Base-by-base conservation (phyloP, 495 filamentous ascomycete species). In the Pyrenula massariospora region DNA sequence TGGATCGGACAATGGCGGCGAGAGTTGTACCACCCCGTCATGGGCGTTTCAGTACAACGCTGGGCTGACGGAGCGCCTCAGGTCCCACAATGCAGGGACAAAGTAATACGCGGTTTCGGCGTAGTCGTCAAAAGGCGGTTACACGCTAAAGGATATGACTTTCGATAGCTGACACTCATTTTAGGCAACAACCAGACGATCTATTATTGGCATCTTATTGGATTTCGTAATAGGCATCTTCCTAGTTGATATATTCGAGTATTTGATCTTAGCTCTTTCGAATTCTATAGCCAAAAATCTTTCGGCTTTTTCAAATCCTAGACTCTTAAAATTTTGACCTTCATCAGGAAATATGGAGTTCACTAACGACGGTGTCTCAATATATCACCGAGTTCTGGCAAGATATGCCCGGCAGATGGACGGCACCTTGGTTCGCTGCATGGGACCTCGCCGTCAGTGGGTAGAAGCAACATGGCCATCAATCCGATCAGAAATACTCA, bases 301-400 rank as follows among this genome's bases (percentile, higher is more conserved):
- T 42, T 42, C 31, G 15, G 31, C 31, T 15, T 42, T 15, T 42
- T 42, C 31, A 42, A 15, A 15, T 15, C 8, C 31, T 15, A 42
- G 31, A 15, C 5, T 15, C 31, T 15, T 42, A 15, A 8, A 5
- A 42, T 42, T 42, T 15, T 42, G 8, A 42, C 5, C 5, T 42
- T 42, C 31, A 42, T 42, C 31, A 42, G 31, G 15, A 42, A 55
- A 10, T 22, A 55, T 55, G 54, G 54, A 55, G 25, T 36, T 55
- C 22, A 36, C 54, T n/a, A 55, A 55, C 54, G 24, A 48, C 19
- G 54, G 54, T 25, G 47, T 25, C 23, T 55, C 54, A n/a, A 22
- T 48, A 36, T 55, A 55, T 48, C 54, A 55, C n/a, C 54, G 54
- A 24, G 25, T 55, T 22, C 24, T 24, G 24, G 54, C 22, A 8